Percentiles rank a stretch among this genome's conserved stretches.
These are phyloP conservation scores for Umbellularia californica DNA, from an alignment of 164 flowering plant genomes.

Conservation along the genomic window DNA sequence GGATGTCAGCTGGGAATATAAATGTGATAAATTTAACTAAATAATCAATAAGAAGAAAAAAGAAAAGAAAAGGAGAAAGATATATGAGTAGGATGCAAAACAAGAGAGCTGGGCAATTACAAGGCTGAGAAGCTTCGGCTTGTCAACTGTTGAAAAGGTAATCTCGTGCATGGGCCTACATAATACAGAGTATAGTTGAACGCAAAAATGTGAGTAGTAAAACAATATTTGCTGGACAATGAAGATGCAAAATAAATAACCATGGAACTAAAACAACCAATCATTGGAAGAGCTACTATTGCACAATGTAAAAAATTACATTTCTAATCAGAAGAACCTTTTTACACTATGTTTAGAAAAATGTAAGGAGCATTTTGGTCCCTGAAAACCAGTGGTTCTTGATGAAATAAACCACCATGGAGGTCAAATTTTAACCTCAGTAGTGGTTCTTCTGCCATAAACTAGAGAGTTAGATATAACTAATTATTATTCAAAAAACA, in stretches of 20 bases:
- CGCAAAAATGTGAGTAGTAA: background rate
- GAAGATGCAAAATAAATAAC: background rate
- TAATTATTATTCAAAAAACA: too few species aligned
- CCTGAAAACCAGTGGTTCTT: too few species aligned
- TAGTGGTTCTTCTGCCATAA: too few species aligned
- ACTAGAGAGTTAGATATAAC: too few species aligned
- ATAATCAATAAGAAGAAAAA: background rate
- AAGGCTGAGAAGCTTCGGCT: slow-evolving; percentile 37
- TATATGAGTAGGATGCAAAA: background rate
- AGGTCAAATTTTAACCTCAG: too few species aligned
- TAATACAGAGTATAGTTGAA: slow-evolving; percentile 3
- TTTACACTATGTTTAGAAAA: too few species aligned
- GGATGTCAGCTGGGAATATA: slow-evolving; percentile 65
- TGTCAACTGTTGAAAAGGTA: slow-evolving; percentile 36
- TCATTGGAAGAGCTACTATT: background rate
- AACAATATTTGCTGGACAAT: background rate
- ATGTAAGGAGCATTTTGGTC: too few species aligned
- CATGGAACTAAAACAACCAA: background rate
- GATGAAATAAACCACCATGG: too few species aligned
- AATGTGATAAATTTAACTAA: background rate
- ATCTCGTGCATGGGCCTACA: slow-evolving; percentile 41
- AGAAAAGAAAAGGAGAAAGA: background rate
- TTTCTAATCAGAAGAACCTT: background rate
- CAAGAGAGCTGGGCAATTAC: slow-evolving; percentile 10
- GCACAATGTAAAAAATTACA: background rate